phyloP scores from a whole-genome alignment of 2,329 filamentous ascomycete genomes.

The Spiromastix sp. region DNA sequence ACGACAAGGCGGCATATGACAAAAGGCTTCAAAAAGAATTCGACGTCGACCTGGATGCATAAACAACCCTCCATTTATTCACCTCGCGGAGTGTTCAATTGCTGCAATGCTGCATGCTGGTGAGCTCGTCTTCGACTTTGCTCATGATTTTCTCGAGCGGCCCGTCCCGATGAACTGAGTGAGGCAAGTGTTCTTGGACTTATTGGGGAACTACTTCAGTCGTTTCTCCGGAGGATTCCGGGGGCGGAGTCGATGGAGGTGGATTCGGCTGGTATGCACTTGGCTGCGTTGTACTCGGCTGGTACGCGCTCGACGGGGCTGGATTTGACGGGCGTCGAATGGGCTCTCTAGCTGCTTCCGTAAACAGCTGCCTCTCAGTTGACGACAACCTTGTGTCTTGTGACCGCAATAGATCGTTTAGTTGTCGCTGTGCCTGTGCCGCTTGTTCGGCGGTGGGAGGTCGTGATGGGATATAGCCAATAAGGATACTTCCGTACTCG shows the following conservation, averaged over 20 bases:
- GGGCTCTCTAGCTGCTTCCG: not conserved
- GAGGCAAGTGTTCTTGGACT: not conserved
- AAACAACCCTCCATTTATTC: not conserved
- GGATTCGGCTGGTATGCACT: not conserved
- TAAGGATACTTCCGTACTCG: not conserved
- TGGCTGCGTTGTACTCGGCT: not conserved
- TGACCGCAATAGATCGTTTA: not conserved
- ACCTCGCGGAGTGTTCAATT: not conserved
- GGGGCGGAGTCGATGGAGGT: not conserved
- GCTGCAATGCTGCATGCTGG: not conserved
- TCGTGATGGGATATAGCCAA: not conserved
- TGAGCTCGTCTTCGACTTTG: not conserved
- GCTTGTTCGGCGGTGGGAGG: slow-evolving; percentile 1
- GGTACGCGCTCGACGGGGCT: not conserved
- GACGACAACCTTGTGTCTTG: not conserved
- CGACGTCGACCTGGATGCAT: not conserved
- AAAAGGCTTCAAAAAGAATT: slow-evolving; percentile 6
- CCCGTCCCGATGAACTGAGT: not conserved
- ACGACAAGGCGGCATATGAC: slow-evolving; percentile 8
- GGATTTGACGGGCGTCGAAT: not conserved
- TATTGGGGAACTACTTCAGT: not conserved
- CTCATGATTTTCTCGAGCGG: not conserved
- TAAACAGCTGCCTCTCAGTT: not conserved
- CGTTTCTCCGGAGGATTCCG: not conserved
- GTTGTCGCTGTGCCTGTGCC: not conserved